Base-by-base conservation (phyloP, 495 filamentous ascomycete species). In the Neurospora sp. region DNA sequence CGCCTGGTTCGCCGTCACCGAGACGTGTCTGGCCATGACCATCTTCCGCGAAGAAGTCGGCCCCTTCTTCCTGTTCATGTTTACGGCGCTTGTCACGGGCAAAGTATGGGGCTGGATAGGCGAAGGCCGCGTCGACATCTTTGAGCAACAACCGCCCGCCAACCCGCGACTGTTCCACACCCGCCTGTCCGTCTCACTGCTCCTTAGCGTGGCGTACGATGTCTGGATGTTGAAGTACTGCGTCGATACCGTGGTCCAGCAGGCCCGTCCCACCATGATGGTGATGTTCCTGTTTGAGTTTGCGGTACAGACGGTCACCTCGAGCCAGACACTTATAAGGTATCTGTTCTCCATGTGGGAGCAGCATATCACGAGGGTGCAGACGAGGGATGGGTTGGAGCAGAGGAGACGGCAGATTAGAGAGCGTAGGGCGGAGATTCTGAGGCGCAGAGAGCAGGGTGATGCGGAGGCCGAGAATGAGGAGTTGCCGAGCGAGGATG, bases 241-340 rank as follows among this genome's bases (percentile, higher is more conserved):
- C 73, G 83, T 97, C 76, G 86, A 89, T 11, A 92, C 91, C 3
- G 94, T 99, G 37, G 89, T 97, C 22, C 88, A 91, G 61, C 89
- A 94, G 74, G 92, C 96, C 0, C 89, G 92, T 22, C 94, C 96
- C 0, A 94, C 96, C 71, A 98, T 99, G 93, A 99, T 99, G 96
- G 93, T 99, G 72, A 98, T 98, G 94, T 99, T 99, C 78, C 90
- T 94, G 20, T 98, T 99, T 76, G 96, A 99, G 80, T 99, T 98
- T 76, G 94, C 94, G 14, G 89, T 99, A 73, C 82, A 98, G 73
- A 84, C 89, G 5, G 90, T 96, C 12, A 88, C 89, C 39, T 97
- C 96, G 1, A 83, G 89, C 27, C 95, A 94, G 37, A 97, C 93
- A 9, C 83, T 87, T 20, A 84, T 88, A 70, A 89, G 94, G 70